Evolutionary conservation across 179 eudicot genomes (phyloP), one percentile per base, ranked within the genome.

Genomic region (Amaranthus tricolor): DNA sequence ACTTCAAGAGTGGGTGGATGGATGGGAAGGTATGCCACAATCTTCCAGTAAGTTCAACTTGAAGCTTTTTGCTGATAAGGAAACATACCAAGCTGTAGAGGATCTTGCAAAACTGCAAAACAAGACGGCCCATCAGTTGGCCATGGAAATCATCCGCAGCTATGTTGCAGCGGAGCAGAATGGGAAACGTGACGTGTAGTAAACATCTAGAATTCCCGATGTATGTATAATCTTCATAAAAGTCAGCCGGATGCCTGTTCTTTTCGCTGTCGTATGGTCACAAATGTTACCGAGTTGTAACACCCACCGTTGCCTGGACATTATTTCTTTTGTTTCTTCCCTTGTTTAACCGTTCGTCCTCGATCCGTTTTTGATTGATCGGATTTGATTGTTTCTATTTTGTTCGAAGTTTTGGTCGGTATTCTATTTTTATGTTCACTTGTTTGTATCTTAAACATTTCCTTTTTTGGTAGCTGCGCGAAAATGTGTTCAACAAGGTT

Each of bases 121-220:
- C 76, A 95, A 92, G 84, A 85, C 78, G 44, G 96, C 91, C 75
- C 96, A 93, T 83, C 92, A 88, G 71, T 68, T 93, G 77, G 96
- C 99, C 68, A 88, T 89, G 88, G 97, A 94, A 47, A 74, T 93
- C 47, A 87, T 92, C 73, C 93, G 93, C 84, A 87, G 84, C 72
- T 89, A 77, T 51, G 89, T 91, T 65, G 88, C 91, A 55, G 85
- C 90, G 52, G 84, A 88, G 62, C 86, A 86, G 82, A 91, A 91
- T 76, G 93, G 95, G 65, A 85, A 84, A 67, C 79, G 77, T 48
- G 61, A 47, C 51, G 89, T 45, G 59, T 11, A 44, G 10, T 31
- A 45, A 48, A 9, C 13, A 44, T n/a, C 54, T 55, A 14, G 62
- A 55, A 14, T 55, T 50, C 7, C 31, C 48, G 48, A 49, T 70